Conservation (phyloP, 2,329 filamentous ascomycete species). For the Lecanosticta acicola region DNA sequence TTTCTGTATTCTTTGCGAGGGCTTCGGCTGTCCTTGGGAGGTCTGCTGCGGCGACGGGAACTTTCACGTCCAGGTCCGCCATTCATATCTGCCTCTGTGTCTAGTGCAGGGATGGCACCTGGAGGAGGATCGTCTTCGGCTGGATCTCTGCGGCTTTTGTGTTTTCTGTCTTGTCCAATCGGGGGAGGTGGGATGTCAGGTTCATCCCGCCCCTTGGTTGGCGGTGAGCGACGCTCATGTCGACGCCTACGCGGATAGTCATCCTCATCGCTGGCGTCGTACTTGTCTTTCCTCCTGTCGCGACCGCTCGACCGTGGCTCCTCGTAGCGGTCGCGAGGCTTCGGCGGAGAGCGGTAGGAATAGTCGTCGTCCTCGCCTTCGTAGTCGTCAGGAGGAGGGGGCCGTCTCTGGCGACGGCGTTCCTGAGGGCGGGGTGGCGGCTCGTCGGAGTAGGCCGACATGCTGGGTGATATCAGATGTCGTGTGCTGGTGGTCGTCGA, state of each 20-base stretch:
- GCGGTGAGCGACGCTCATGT: slow-evolving; percentile 9
- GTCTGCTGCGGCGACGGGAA: slow-evolving; percentile 4
- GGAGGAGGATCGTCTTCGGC: slow-evolving; percentile 7
- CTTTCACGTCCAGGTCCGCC: background rate
- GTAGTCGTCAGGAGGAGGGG: slow-evolving; percentile 13
- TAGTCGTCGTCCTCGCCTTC: slow-evolving; percentile 19
- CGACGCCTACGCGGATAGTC: slow-evolving; percentile 16
- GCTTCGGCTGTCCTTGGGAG: slow-evolving; percentile 5
- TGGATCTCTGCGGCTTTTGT: slow-evolving; percentile 5
- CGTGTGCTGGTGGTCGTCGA: background rate
- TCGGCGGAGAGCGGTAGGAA: slow-evolving; percentile 14
- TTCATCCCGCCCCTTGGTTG: slow-evolving; percentile 11
- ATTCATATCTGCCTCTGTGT: slow-evolving; percentile 7
- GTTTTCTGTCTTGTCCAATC: slow-evolving; percentile 19
- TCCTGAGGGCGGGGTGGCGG: slow-evolving; percentile 9
- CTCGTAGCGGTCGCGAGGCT: slow-evolving; percentile 13
- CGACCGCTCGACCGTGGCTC: slow-evolving; percentile 13
- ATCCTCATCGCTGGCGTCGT: slow-evolving; percentile 29
- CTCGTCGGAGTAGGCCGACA: slow-evolving; percentile 21
- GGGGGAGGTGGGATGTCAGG: slow-evolving; percentile 20
- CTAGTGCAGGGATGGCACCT: slow-evolving; percentile 11
- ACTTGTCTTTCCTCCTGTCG: slow-evolving; percentile 17
- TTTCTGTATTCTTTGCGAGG: background rate
- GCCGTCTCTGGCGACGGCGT: slow-evolving; percentile 14
- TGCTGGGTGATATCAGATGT: no score